Evolutionary conservation across 495 filamentous ascomycete species (phyloP).

Genomic region (Terfezia claveryi): DNA sequence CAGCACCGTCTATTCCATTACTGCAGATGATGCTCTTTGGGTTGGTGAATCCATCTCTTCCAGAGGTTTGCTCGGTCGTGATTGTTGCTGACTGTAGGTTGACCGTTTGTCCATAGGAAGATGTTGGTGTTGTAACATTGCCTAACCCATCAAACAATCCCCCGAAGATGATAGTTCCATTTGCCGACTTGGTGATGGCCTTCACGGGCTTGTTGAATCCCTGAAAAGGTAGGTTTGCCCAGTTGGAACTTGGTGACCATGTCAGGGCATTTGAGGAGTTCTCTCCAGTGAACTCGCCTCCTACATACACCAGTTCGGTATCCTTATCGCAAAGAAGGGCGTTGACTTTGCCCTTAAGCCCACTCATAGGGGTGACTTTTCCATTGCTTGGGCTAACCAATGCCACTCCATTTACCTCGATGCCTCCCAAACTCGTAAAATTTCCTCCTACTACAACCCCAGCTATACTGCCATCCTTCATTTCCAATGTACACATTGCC

Average conservation of each 20-base stretch:
- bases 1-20: constrained; percentile 34
- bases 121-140: constrained; percentile 39
- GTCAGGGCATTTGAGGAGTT: constrained; percentile 77
- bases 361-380: constrained; percentile 45
- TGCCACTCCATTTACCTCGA: constrained; percentile 57
- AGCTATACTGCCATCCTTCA: constrained; percentile 39
- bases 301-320: constrained; percentile 72
- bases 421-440: constrained; percentile 73
- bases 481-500: constrained; percentile 63
- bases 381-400: constrained; percentile 50
- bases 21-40: constrained; percentile 72
- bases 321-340: constrained; percentile 63
- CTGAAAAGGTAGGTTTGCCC: constrained; percentile 70
- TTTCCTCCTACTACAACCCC: constrained; percentile 79
- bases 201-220: constrained; percentile 89
- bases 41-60: constrained; percentile 44
- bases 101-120: constrained; percentile 40
- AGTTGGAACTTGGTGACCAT: constrained; percentile 50
- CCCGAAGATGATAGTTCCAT: constrained; percentile 75
- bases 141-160: constrained; percentile 82
- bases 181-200: constrained; percentile 55
- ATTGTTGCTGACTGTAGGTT: constrained; percentile 62
- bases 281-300: constrained; percentile 56
- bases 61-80: constrained; percentile 37
- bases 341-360: constrained; percentile 59